These are phyloP conservation scores for Pseudonectria foliicola DNA, from an alignment of 2,329 filamentous ascomycete genomes.

Conservation along the genomic window DNA sequence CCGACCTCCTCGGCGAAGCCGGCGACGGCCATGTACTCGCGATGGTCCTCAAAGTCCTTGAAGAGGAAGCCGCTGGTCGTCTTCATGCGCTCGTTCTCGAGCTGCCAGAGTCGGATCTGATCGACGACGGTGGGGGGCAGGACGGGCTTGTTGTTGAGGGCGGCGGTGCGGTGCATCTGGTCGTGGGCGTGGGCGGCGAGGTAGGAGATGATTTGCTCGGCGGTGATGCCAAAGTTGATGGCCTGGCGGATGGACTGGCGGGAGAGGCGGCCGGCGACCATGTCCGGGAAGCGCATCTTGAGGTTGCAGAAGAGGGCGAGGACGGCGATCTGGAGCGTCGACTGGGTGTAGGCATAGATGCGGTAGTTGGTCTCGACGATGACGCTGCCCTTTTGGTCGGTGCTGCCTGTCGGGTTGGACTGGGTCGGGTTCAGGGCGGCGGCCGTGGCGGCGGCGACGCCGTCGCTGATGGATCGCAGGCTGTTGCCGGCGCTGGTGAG, in stretches of 20 bases:
- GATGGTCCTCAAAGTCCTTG: conserved; percentile 69
- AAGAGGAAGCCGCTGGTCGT: conserved; percentile 79
- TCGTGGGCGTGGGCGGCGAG: conserved; percentile 89
- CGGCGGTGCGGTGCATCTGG: conserved; percentile 70
- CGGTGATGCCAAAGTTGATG: conserved; percentile 84
- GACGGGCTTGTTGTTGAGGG: conserved; percentile 56
- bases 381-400: conserved; percentile 67
- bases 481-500: conserved; percentile 76
- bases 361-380: conserved; percentile 98
- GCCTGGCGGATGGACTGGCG: conserved; percentile 82
- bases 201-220: conserved; percentile 92
- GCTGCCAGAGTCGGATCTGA: conserved; percentile 95
- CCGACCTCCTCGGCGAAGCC: conserved; percentile 86
- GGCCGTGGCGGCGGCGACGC: conserved; percentile 60
- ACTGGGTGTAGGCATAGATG: conserved; percentile 92
- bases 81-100: conserved; percentile 92
- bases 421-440: conserved; percentile 32
- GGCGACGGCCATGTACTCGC: conserved; percentile 63
- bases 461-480: conserved; percentile 62
- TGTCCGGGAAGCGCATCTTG: conserved; percentile 85
- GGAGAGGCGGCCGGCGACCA: conserved; percentile 86
- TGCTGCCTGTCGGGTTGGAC: conserved; percentile 25
- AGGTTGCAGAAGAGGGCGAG: conserved; percentile 84
- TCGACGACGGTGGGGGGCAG: conserved; percentile 94
- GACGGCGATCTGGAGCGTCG: conserved; percentile 88